Percentiles rank a stretch among this genome's conserved stretches.
Conservation (phyloP, 2,329 filamentous ascomycete genomes). For the Pseudocercospora fuligena region DNA sequence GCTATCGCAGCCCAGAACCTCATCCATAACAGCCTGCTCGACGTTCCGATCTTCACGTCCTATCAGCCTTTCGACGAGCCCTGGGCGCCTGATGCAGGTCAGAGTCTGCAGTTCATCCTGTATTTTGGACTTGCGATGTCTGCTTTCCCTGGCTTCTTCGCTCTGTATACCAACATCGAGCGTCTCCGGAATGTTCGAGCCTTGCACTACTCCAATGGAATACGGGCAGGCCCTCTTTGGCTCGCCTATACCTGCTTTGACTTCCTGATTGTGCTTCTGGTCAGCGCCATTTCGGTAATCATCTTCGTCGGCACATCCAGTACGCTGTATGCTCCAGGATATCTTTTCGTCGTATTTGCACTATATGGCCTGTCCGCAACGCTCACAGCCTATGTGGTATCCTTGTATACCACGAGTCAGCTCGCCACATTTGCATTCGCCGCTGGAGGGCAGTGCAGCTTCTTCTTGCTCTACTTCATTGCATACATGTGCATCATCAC, state of each 20-base stretch:
- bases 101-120: slow-evolving; percentile 76
- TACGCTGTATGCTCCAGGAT: slow-evolving; percentile 78
- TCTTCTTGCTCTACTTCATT: slow-evolving; percentile 56
- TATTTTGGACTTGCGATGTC: slow-evolving; percentile 82
- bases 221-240: slow-evolving; percentile 82
- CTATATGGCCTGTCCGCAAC: slow-evolving; percentile 81
- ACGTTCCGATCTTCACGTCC: slow-evolving; percentile 70
- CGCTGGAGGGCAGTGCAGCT: slow-evolving; percentile 71
- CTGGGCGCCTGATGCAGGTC: slow-evolving; percentile 69
- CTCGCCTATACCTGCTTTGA: slow-evolving; percentile 81
- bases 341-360: slow-evolving; percentile 79
- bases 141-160: slow-evolving; percentile 83
- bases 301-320: slow-evolving; percentile 66
- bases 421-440: slow-evolving; percentile 84
- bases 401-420: slow-evolving; percentile 77
- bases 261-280: slow-evolving; percentile 71
- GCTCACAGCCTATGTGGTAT: slow-evolving; percentile 78
- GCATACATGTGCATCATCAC: slow-evolving; percentile 59
- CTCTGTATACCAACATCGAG: slow-evolving; percentile 86
- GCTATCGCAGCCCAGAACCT: slow-evolving; percentile 86
- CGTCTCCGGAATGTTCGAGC: slow-evolving; percentile 77
- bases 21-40: slow-evolving; percentile 76
- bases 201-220: slow-evolving; percentile 89
- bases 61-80: slow-evolving; percentile 79
- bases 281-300: slow-evolving; percentile 68